Evolutionary conservation across 31 red algal species (phyloP), one percentile per base, ranked within the genome.

Genomic region (Pterothamnion heteromorphum): DNA sequence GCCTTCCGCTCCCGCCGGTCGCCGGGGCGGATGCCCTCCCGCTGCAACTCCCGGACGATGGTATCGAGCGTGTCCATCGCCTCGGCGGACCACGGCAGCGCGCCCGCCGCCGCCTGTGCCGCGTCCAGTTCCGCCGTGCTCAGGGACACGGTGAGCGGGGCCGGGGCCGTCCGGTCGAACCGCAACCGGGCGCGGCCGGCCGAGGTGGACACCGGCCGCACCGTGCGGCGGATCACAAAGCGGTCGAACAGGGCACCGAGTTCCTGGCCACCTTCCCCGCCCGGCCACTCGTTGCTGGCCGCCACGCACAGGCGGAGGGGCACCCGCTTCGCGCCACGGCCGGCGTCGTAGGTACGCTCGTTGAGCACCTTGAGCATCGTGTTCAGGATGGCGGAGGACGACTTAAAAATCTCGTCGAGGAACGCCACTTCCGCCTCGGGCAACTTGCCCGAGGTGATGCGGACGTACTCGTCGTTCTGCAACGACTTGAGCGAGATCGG

Each of bases 401-500:
- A 26, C 30, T 76, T 76, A 32, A 76, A 76, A 76, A 76, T 76
- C 30, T 76, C 72, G 30, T 76, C 72, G 26, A 76, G 72, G 30
- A 76, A 76, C 26, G 72, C 72, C 23, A 76, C 72, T 76, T 26
- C 23, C 30, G 72, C 72, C 26, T 26, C 30, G 23, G 72, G 72
- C 72, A 76, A 76, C 26, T 30, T 30, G 30, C 72, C 72, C 23
- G 23, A 26, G 72, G 72, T 76, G 72, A 26, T 30, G 26, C 72
- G 72, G 23, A 26, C 26, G 30, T 76, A 76, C 72, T 76, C 72
- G 30, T 76, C 72, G 30, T 76, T 76, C 72, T 76, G 26, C 26
- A 76, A 32, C 72, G 72, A 26, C 72, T 76, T 76, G 72, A 76
- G 72, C 72, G 72, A 76, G 26, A 76, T 30, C 72, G 72, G 72